Percentiles rank a stretch among this genome's conserved stretches.
These are phyloP conservation scores for Eucalyptus erythrocorys DNA, from an alignment of 345 rosid species.

Conservation along the genomic window DNA sequence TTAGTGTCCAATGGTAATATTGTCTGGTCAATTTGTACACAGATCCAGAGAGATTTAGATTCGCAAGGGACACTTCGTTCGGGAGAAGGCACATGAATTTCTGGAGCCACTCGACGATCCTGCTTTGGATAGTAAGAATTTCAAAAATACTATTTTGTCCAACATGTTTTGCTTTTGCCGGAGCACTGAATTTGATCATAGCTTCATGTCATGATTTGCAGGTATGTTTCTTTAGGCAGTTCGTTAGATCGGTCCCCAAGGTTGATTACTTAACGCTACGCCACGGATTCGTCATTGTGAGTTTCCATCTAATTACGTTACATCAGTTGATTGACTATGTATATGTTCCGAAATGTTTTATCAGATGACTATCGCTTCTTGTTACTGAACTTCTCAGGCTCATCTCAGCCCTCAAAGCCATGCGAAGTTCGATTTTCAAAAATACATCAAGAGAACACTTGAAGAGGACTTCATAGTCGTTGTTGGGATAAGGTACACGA, in stretches of 20 bases:
- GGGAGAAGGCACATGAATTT: constrained; percentile 19
- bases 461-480: constrained; percentile 29
- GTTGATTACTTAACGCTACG: constrained; percentile 30
- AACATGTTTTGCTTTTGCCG: background rate
- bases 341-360: background rate
- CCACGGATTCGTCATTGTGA: constrained; percentile 34
- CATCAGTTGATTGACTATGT: background rate
- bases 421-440: constrained; percentile 20
- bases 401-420: constrained; percentile 19
- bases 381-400: constrained; percentile 1
- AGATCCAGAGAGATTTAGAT: constrained; percentile 27
- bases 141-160: background rate
- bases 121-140: constrained; percentile 17
- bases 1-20: background rate
- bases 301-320: background rate
- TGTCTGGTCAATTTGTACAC: background rate
- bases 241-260: constrained; percentile 22
- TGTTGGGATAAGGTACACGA: constrained; percentile 23
- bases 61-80: constrained; percentile 29
- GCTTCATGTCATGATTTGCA: background rate
- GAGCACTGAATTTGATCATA: background rate
- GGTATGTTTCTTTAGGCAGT: constrained; percentile 34
- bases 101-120: constrained; percentile 18
- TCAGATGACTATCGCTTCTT: background rate
- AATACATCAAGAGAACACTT: constrained; percentile 24